A percentile compares a stretch with the other conserved stretches of the same genome.
Evolutionary conservation across 768 basidiomycete genomes (phyloP).

Genomic region (Glaciozyma martinii): DNA sequence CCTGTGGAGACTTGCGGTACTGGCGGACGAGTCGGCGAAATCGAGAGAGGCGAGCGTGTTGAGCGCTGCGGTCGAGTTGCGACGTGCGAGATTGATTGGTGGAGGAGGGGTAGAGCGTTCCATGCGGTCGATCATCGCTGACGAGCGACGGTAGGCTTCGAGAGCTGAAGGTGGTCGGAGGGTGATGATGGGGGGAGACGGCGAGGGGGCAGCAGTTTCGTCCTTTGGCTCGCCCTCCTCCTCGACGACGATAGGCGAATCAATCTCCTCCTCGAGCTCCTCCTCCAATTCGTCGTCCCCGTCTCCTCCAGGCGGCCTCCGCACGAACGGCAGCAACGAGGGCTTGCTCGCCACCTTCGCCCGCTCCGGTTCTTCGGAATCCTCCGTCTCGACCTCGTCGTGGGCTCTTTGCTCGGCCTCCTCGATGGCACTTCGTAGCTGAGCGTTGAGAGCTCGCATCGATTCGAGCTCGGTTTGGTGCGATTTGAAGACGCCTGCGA

Average conservation of each 20-base stretch:
- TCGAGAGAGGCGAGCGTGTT: too few relatives aligned
- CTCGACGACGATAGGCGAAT: background rate
- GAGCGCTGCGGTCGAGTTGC: too few relatives aligned
- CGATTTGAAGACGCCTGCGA: background rate
- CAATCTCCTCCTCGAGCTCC: background rate
- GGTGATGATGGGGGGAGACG: too few relatives aligned
- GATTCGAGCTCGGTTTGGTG: background rate
- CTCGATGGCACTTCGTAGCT: background rate
- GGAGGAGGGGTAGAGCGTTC: too few relatives aligned
- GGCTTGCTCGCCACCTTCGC: background rate
- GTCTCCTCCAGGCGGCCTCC: slow-evolving; percentile 6
- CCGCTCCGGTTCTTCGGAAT: background rate
- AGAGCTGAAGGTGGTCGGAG: too few relatives aligned
- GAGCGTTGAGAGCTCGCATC: background rate
- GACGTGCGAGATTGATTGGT: too few relatives aligned
- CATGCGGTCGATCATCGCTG: too few relatives aligned
- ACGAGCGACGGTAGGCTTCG: too few relatives aligned
- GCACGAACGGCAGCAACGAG: background rate
- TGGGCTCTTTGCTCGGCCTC: background rate
- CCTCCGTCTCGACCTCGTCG: background rate
- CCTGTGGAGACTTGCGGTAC: too few relatives aligned
- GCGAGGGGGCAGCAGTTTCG: too few relatives aligned
- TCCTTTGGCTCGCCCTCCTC: background rate
- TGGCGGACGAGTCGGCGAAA: too few relatives aligned
- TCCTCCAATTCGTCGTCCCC: slow-evolving; percentile 9